A percentile compares a stretch with the other conserved stretches of the same genome.
These are phyloP conservation scores for Onygenales sp. DNA, from an alignment of 2,329 filamentous ascomycete genomes.

Conservation along the genomic window DNA sequence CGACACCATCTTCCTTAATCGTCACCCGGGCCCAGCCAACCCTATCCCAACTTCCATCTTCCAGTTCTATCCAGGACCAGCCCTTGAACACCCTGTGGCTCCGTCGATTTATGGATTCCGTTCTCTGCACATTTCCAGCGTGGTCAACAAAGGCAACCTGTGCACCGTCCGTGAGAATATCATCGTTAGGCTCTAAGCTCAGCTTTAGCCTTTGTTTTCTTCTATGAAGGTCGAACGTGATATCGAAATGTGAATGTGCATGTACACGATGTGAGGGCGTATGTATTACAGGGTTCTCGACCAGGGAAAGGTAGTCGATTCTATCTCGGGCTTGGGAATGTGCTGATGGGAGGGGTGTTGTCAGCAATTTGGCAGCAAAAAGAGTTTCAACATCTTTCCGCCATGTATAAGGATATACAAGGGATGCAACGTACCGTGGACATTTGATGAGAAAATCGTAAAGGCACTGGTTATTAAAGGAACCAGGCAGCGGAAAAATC, in stretches of 20 bases:
- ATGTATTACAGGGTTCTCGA: slow-evolving; percentile 68
- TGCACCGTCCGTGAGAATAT: slow-evolving; percentile 71
- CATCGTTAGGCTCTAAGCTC: slow-evolving; percentile 78
- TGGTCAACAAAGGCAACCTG: slow-evolving; percentile 60
- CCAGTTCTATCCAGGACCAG: slow-evolving; percentile 58
- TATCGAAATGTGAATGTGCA: slow-evolving; percentile 71
- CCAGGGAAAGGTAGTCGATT: slow-evolving; percentile 59
- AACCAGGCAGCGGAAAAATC: slow-evolving; percentile 16
- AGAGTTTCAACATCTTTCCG: neutral
- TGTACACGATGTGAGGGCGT: slow-evolving; percentile 71
- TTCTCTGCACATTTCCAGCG: slow-evolving; percentile 58
- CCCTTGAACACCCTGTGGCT: slow-evolving; percentile 82
- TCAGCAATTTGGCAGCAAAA: slow-evolving; percentile 5
- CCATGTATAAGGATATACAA: neutral
- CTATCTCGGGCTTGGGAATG: slow-evolving; percentile 68
- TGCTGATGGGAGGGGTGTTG: slow-evolving; percentile 33
- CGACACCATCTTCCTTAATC: slow-evolving; percentile 62
- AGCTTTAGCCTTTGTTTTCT: slow-evolving; percentile 64
- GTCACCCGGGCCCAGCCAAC: slow-evolving; percentile 82
- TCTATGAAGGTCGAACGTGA: slow-evolving; percentile 67
- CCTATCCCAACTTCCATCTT: slow-evolving; percentile 61
- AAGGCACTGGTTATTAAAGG: slow-evolving; percentile 18
- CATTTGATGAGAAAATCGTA: slow-evolving; percentile 15
- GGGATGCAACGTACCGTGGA: slow-evolving; percentile 10
- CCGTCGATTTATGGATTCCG: slow-evolving; percentile 61